Evolutionary conservation across 2,329 filamentous ascomycete species (phyloP), one percentile per base, ranked within the genome.

Genomic region (Colletotrichum horii): DNA sequence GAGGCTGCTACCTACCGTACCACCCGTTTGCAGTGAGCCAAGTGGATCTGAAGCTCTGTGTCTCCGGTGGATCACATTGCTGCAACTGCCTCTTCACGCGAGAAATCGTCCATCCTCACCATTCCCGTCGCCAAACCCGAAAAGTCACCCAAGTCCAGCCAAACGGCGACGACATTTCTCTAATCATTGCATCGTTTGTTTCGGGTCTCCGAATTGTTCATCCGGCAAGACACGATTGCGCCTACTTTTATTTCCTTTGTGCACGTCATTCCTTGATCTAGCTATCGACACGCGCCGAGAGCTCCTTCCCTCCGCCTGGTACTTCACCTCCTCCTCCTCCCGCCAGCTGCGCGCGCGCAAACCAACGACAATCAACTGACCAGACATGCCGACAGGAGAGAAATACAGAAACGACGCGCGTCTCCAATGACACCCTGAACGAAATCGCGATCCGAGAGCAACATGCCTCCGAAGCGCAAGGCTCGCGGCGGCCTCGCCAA

Each of bases 401-500:
- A 15, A 19, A 56, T 6, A 36, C 12, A 56, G 11, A 64, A 36
- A 32, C 4, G 24, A 26, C 32, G 30, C 70, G 58, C 65, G 70
- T 58, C 48, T 38, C 76, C 60, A 67, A 77, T 77, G 76, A 68
- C 34, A 68, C 36, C 69, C 38, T 77, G 69, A 76, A 71, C 75
- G 85, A 52, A 52, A 78, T 22, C 12, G 36, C n/a, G 38, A 61
- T 64, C 34, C 64, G 74, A 76, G 74, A 76, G 74, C 81, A 80
- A 79, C 76, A 92, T 92, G 90, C 87, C 89, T 85, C 87, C 88
- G 32, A 92, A 92, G 84, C 88, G 91, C 80, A 92, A 92, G 88
- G 88, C 90, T 82, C 85, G 86, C 80, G 89, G 91, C 64, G 86
- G 90, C 78, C 83, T 83, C 67, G 84, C 85, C 76, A 83, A 84